Percentiles rank a stretch among this genome's conserved stretches.
Evolutionary conservation across 306 rosid species (phyloP).

Genomic region (Boehmeria nivea): DNA sequence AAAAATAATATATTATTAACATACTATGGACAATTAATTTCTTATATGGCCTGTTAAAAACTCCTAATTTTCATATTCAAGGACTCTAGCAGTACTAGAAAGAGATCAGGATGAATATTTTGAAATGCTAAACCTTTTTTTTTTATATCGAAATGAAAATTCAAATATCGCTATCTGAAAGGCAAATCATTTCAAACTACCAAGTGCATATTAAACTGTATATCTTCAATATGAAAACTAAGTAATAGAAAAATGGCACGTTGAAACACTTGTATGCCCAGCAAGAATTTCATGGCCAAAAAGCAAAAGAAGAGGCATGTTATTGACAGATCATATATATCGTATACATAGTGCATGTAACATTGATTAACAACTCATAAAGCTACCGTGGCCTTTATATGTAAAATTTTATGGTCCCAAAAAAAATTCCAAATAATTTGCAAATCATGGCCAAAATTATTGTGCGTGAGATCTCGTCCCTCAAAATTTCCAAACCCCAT

Average conservation of each 20-base stretch:
- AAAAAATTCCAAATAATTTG: conserved; percentile 19
- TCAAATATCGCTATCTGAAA: no score
- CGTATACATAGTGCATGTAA: background rate
- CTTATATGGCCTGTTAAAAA: no score
- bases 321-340: conserved; percentile 14
- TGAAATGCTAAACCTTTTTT: no score
- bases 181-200: conserved; percentile 9
- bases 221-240: conserved; percentile 10
- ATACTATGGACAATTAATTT: no score
- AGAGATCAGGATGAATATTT: no score
- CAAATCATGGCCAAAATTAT: conserved; percentile 21
- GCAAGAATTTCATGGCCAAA: conserved; percentile 5
- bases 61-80: no score
- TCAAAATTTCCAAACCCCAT: conserved; percentile 35
- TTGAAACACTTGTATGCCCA: conserved; percentile 7
- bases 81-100: no score
- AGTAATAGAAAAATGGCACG: conserved; percentile 13
- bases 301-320: conserved; percentile 12
- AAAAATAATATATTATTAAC: no score
- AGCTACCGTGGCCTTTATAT: conserved; percentile 15
- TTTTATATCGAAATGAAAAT: no score
- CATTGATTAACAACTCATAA: conserved; percentile 13
- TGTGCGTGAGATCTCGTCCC: conserved; percentile 17
- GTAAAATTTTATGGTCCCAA: conserved; percentile 32
- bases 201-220: conserved; percentile 2